Conservation (phyloP, 352 stramenopile genomes). For the Globisporangium splendens region DNA sequence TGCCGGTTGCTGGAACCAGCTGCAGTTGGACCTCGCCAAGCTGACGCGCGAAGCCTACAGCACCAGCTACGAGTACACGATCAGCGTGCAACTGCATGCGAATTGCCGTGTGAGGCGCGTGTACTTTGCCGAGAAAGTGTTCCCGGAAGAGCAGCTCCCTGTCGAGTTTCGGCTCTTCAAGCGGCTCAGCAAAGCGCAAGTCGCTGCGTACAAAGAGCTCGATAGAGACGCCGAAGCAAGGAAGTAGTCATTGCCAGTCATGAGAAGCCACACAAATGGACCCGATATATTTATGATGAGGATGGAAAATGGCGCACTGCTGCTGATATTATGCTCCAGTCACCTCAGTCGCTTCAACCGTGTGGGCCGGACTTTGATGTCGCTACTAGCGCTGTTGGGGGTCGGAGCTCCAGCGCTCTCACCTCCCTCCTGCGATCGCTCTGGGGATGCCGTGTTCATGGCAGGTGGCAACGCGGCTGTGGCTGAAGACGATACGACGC, state of each 20-base stretch:
- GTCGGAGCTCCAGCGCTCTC: background rate
- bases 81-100: slow-evolving; percentile 50
- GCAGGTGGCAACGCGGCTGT: background rate
- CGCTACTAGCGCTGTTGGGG: slow-evolving; percentile 1
- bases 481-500: background rate
- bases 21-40: slow-evolving; percentile 45
- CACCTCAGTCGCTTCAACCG: slow-evolving; percentile 19
- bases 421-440: background rate
- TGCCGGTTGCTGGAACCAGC: slow-evolving; percentile 45
- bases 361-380: slow-evolving; percentile 14
- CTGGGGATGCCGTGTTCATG: background rate
- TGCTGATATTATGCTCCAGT: background rate
- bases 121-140: slow-evolving; percentile 50
- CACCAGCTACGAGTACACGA: slow-evolving; percentile 30
- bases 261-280: too few species aligned
- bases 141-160: slow-evolving; percentile 34
- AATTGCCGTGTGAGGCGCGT: slow-evolving; percentile 53
- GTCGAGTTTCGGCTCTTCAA: slow-evolving; percentile 53
- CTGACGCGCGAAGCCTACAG: slow-evolving; percentile 43
- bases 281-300: too few species aligned
- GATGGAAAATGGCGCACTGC: too few species aligned
- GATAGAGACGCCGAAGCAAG: slow-evolving; percentile 9
- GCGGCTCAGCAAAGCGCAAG: slow-evolving; percentile 34
- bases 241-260: background rate
- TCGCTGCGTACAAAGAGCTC: slow-evolving; percentile 14